Evolutionary conservation across 345 rosid species (phyloP), one percentile per base, ranked within the genome.

Genomic region (Brassica juncea): DNA sequence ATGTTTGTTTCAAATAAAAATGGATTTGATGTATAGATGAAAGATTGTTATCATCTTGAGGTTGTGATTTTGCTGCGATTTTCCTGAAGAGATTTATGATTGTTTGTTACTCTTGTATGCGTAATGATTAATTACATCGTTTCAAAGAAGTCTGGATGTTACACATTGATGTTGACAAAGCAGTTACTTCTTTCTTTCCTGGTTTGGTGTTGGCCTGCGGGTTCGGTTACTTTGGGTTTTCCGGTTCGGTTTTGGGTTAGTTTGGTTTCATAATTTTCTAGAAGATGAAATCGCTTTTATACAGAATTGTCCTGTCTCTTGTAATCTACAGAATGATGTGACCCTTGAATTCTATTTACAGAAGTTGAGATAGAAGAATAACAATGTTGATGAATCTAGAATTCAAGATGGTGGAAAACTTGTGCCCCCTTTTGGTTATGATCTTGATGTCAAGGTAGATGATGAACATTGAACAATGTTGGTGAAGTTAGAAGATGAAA

Each of bases 11-110:
- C 1, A 54, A 75, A 75, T 75, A 19, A 70, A 70, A 73, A 31
- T 8, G 79, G 79, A 68, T 52, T 73, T 55, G 71, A 4, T 79
- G 82, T 79, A n/a, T 6, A 74, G 79, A 80, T 68, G 82, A 80
- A 35, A 25, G 70, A 73, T 79, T 74, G 79, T 19, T 68, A 68
- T 80, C 79, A 73, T 80, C 82, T 68, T 80, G 75, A 74, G 19
- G 69, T 74, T 80, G 69, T 79, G 73, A 2, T 19, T 19, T 66
- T 66, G 64, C 31, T 71, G 39, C 55, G 16, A 64, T 37, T 71
- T 71, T 70, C 27, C 28, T 66, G 30, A 2, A 69, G 68, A 72
- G 77, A 44, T 66, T 78, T 79, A 73, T 66, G 77, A 66, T 71
- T 64, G 64, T 19, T 72, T 66, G 42, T 49, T 73, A 60, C 70